Base-by-base conservation (phyloP, 2,329 filamentous ascomycete genomes). In the Coniella vitis region DNA sequence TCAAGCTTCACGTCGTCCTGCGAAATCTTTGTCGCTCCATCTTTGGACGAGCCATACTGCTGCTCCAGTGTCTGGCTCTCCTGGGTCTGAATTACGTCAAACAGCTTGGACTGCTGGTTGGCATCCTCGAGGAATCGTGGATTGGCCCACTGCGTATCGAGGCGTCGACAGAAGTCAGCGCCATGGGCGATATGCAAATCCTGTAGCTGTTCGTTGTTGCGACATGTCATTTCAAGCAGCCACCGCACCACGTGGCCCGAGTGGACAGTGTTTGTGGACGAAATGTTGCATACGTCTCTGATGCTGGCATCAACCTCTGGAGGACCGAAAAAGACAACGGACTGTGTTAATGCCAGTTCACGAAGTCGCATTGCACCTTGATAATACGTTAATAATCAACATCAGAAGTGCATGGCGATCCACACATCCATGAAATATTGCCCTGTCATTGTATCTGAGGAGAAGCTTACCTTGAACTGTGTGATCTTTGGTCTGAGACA, bases 161-260 rank as follows among this genome's bases (percentile, higher is more conserved):
- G 70, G 1, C 81, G 73, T 1, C 70, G 69, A 50, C 80, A 80
- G 53, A 79, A 86, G 52, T 85, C 78, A 0, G 66, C 60, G 0
- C 82, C 81, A 57, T 87, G 83, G 0, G 79, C 68, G 3, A 73
- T 67, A 53, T 83, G 81, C 0, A 87, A 65, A 0, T 74, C 69
- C 41, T 77, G 74, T 0, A 85, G 60, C 29, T 83, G 74, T 50
- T 83, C 78, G 17, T 79, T 82, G 0, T 65, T 70, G 7, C 66
- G 61, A 50, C 83, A 87, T 0, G 81, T 84, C 47, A 85, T 78
- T 38, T 83, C 71, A 0, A 87, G 67, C 0, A 86, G 69, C 83
- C 83, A 86, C 3, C 60, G 57, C 1, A 85, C 64, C 0, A 64
- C 56, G 25, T 60, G 36, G 1, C 50, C 21, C 0, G 77, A 80